A percentile compares a stretch with the other conserved stretches of the same genome.
These are phyloP conservation scores for Spathaspora gorwiae DNA, from an alignment of 805 yeast species.

Conservation along the genomic window DNA sequence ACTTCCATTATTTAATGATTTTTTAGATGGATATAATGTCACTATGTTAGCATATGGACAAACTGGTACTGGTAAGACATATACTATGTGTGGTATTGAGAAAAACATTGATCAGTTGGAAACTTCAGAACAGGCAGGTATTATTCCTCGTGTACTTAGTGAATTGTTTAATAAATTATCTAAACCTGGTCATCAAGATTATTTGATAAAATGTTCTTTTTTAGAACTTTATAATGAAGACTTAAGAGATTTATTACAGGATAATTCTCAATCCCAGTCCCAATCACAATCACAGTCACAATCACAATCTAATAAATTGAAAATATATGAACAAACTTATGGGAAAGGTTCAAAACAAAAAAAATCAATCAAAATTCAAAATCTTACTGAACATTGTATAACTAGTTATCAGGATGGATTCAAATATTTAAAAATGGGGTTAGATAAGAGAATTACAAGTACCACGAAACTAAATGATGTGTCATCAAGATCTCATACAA, in stretches of 20 bases:
- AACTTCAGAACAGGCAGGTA: slow-evolving; percentile 42
- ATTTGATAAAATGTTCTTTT: slow-evolving; percentile 70
- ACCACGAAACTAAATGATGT: slow-evolving; percentile 69
- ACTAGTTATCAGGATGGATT: slow-evolving; percentile 55
- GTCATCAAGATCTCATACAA: slow-evolving; percentile 75
- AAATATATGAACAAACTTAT: slow-evolving; percentile 33
- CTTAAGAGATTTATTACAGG: slow-evolving; percentile 62
- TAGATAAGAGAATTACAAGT: slow-evolving; percentile 59
- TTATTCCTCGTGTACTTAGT: slow-evolving; percentile 46
- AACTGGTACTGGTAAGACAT: slow-evolving; percentile 88
- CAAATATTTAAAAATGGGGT: slow-evolving; percentile 50
- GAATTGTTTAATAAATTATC: slow-evolving; percentile 50
- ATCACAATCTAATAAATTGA: slow-evolving; percentile 18
- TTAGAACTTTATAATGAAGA: slow-evolving; percentile 88
- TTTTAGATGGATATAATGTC: slow-evolving; percentile 58
- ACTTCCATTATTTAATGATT: slow-evolving; percentile 67
- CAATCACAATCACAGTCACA: slow-evolving; percentile 35
- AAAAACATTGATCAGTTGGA: not conserved
- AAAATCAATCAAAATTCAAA: slow-evolving; percentile 50
- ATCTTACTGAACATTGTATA: slow-evolving; percentile 58
- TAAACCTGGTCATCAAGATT: slow-evolving; percentile 39
- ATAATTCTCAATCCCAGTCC: slow-evolving; percentile 7
- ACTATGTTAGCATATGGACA: slow-evolving; percentile 78
- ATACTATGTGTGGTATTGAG: slow-evolving; percentile 57
- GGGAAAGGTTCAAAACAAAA: slow-evolving; percentile 7